A percentile compares a stretch with the other conserved stretches of the same genome.
Conservation (phyloP, 1,139 yeast species). For the Diutina neorugosa region DNA sequence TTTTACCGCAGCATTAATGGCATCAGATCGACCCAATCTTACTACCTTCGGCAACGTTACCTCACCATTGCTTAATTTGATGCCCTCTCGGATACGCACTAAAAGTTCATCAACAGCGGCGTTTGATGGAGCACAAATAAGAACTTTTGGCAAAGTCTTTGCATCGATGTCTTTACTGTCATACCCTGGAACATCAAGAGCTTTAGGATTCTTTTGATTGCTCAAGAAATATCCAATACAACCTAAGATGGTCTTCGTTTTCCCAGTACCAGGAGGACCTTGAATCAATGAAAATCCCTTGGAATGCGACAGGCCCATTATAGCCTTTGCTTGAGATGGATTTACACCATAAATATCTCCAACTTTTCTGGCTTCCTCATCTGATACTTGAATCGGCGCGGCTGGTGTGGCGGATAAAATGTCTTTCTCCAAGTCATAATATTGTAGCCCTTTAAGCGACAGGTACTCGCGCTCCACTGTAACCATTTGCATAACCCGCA, state of each 20-base stretch:
- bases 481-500: constrained; percentile 74
- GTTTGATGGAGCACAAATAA: constrained; percentile 96
- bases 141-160: constrained; percentile 27
- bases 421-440: constrained; percentile 57
- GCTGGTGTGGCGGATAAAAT: constrained; percentile 60
- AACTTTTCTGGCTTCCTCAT: constrained; percentile 26
- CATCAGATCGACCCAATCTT: constrained; percentile 87
- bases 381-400: constrained; percentile 21
- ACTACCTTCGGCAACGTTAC: constrained; percentile 57
- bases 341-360: constrained; percentile 49
- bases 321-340: constrained; percentile 83
- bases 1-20: constrained; percentile 69
- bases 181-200: constrained; percentile 23
- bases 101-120: constrained; percentile 98
- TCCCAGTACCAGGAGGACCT: constrained; percentile 99
- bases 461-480: constrained; percentile 90
- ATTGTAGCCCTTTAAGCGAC: constrained; percentile 69
- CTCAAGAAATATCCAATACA: constrained; percentile 68
- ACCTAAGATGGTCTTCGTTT: constrained; percentile 91
- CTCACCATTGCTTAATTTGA: constrained; percentile 46
- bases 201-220: constrained; percentile 12
- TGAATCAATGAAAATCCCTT: constrained; percentile 85
- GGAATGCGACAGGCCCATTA: constrained; percentile 53
- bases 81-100: constrained; percentile 70
- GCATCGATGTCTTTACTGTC: constrained; percentile 4